phyloP scores from a whole-genome alignment of 768 basidiomycete species.

The Hericium rajendrae region DNA sequence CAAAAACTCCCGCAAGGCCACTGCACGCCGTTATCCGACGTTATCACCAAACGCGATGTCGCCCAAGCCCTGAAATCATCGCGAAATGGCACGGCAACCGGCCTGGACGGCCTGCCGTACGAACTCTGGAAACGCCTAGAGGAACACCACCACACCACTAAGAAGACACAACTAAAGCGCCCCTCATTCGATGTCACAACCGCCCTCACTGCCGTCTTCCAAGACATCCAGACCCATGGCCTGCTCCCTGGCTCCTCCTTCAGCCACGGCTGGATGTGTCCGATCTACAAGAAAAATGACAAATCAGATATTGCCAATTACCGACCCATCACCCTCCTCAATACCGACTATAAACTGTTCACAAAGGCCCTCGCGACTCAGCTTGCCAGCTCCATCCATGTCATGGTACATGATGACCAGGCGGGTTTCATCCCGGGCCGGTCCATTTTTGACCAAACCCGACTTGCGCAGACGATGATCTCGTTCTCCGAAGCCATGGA shows the following conservation, averaged over 20 bases:
- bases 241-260: not conserved
- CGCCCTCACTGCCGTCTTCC: not conserved
- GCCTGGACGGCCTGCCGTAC: not conserved
- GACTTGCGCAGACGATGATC: not conserved
- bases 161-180: not conserved
- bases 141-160: not conserved
- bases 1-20: not conserved
- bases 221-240: conserved; percentile 9
- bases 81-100: not conserved
- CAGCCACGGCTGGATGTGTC: conserved; percentile 13
- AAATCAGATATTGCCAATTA: conserved; percentile 7
- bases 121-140: not conserved
- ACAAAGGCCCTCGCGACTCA: conserved; percentile 6
- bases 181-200: not conserved
- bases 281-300: conserved; percentile 15
- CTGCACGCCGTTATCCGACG: not conserved
- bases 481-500: not conserved
- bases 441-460: not conserved
- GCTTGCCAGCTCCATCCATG: not conserved
- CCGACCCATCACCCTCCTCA: not conserved
- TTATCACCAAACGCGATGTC: not conserved
- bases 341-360: conserved; percentile 15
- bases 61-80: not conserved
- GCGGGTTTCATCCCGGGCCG: conserved; percentile 5
- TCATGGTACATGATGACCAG: conserved; percentile 1